A percentile compares a stretch with the other conserved stretches of the same genome.
phyloP scores from a whole-genome alignment of 306 rosid genomes.

The Pachyrhizus erosus region DNA sequence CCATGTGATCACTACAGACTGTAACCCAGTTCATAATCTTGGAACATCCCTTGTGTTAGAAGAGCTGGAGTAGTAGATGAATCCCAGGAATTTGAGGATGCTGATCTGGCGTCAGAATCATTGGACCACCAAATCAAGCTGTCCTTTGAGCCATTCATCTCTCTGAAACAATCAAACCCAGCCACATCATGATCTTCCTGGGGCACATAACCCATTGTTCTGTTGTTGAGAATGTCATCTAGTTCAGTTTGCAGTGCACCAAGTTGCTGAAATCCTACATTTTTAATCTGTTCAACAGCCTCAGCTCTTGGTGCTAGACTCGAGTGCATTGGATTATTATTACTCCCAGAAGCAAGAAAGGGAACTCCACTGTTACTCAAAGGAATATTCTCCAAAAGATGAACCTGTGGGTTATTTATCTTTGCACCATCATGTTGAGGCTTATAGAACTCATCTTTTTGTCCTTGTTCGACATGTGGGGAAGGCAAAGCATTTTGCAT shows the following conservation, averaged over 20 bases:
- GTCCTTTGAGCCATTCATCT: constrained; percentile 65
- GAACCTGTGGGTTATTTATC: constrained; percentile 39
- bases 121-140: constrained; percentile 79
- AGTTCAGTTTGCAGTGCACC: constrained; percentile 64
- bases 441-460: constrained; percentile 37
- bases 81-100: constrained; percentile 78
- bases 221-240: constrained; percentile 61
- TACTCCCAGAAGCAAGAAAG: constrained; percentile 40
- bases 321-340: constrained; percentile 36
- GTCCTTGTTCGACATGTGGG: constrained; percentile 36
- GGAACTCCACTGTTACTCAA: constrained; percentile 40
- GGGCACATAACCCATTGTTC: constrained; percentile 45
- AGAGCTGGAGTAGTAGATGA: constrained; percentile 65
- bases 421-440: constrained; percentile 43
- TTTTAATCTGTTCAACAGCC: constrained; percentile 29
- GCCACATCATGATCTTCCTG: constrained; percentile 48
- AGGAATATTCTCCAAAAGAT: constrained; percentile 49
- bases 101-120: constrained; percentile 67
- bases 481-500: constrained; percentile 45
- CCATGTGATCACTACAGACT: constrained; percentile 48
- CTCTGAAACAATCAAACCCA: constrained; percentile 77
- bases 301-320: constrained; percentile 39
- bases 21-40: constrained; percentile 77
- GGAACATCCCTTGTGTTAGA: constrained; percentile 66
- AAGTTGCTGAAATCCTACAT: constrained; percentile 50